Percentiles rank a stretch among this genome's conserved stretches.
phyloP scores from a whole-genome alignment of 1,284 basidiomycete genomes.

The Crucibulum parvulum region DNA sequence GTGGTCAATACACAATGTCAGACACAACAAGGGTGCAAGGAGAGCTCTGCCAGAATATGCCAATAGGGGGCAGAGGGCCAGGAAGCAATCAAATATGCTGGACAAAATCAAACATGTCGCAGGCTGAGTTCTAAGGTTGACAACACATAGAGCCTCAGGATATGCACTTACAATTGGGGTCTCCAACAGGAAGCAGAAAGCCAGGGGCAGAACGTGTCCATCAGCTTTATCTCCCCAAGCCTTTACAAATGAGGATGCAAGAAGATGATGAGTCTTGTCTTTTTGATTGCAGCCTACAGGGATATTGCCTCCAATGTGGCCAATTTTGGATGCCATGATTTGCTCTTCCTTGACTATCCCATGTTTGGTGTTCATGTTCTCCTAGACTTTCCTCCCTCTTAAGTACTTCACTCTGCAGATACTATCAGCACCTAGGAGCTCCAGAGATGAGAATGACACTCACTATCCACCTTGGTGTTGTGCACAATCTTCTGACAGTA shows the following conservation, averaged over 20 bases:
- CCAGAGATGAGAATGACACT: no score
- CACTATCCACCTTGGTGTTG: no score
- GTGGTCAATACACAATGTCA: conserved; percentile 85
- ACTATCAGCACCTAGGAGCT: no score
- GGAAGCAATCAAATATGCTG: conserved; percentile 81
- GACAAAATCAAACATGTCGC: conserved; percentile 82
- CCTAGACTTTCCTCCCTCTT: no score
- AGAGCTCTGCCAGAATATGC: conserved; percentile 88
- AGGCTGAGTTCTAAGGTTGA: conserved; percentile 51
- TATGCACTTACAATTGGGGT: not conserved
- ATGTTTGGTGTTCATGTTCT: no score
- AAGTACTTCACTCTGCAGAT: no score
- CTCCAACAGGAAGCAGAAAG: conserved; percentile 45
- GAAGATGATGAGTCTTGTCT: conserved; percentile 75
- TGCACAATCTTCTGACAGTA: no score
- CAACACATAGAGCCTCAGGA: no score
- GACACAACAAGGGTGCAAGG: conserved; percentile 80
- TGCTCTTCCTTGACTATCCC: no score
- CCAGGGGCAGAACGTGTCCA: conserved; percentile 86
- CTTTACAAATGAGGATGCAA: conserved; percentile 77
- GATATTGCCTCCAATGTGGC: no score
- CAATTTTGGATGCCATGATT: no score
- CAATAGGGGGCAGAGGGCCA: conserved; percentile 74
- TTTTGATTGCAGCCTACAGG: conserved; percentile 62
- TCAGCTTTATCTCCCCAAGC: conserved; percentile 80